phyloP scores from a whole-genome alignment of 75 land plant species.

The Azolla pinnata region DNA sequence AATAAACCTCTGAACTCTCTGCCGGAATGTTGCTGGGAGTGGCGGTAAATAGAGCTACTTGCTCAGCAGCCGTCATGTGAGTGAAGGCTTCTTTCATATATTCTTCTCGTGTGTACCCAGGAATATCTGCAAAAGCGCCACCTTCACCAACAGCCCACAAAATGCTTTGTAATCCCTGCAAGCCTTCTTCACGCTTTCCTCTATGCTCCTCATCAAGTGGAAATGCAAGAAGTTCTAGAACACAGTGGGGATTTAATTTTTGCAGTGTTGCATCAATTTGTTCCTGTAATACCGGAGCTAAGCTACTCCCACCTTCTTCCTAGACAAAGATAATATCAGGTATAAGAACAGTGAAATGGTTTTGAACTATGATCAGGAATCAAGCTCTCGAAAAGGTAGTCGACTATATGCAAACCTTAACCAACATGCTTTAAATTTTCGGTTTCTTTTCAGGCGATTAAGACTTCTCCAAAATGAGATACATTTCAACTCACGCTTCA shows the following conservation, averaged over 20 bases:
- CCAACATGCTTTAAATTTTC: no score
- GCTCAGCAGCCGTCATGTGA: slow-evolving; percentile 80
- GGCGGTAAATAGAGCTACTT: slow-evolving; percentile 67
- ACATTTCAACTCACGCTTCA: no score
- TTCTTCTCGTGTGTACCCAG: slow-evolving; percentile 77
- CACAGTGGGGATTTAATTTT: slow-evolving; percentile 78
- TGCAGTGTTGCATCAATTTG: slow-evolving; percentile 94
- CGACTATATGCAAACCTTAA: no score
- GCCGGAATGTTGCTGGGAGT: slow-evolving; percentile 84
- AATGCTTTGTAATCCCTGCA: slow-evolving; percentile 67
- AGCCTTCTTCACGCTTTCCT: slow-evolving; percentile 59
- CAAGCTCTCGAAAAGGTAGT: no score
- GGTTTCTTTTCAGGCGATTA: no score
- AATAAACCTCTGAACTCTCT: slow-evolving; percentile 74
- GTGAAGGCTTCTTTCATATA: slow-evolving; percentile 87
- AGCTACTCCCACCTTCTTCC: slow-evolving; percentile 85
- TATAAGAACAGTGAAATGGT: no score
- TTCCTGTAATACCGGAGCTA: slow-evolving; percentile 67
- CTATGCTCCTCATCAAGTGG: slow-evolving; percentile 57
- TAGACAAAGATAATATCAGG: no score
- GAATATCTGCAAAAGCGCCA: slow-evolving; percentile 59
- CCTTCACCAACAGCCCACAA: slow-evolving; percentile 86
- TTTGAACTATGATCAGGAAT: no score
- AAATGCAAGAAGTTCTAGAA: slow-evolving; percentile 77
- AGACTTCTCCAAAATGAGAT: no score